A percentile compares a stretch with the other conserved stretches of the same genome.
These are phyloP conservation scores for Mycena floridula DNA, from an alignment of 768 basidiomycete genomes.

Conservation along the genomic window DNA sequence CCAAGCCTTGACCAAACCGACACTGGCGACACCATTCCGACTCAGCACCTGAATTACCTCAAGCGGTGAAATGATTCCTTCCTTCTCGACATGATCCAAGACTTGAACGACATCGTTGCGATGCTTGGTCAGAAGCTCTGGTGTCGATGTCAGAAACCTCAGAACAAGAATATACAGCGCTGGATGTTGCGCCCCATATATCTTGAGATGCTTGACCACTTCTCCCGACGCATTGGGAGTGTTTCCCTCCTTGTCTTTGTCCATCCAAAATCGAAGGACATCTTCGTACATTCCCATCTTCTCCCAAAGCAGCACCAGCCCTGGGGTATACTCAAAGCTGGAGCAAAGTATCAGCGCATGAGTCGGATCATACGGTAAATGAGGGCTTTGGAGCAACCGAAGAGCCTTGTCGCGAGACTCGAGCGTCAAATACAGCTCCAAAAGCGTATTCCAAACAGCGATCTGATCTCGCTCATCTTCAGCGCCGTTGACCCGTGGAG, in stretches of 20 bases:
- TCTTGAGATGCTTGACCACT: constrained; percentile 66
- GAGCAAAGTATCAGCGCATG: constrained; percentile 97
- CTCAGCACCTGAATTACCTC: constrained; percentile 85
- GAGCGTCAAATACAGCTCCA: constrained; percentile 84
- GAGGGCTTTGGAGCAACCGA: constrained; percentile 53
- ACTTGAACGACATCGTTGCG: constrained; percentile 63
- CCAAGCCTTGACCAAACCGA: constrained; percentile 92
- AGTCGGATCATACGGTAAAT: constrained; percentile 75
- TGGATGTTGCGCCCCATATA: constrained; percentile 66
- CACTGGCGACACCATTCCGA: constrained; percentile 83
- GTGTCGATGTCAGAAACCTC: constrained; percentile 81
- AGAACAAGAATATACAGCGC: constrained; percentile 85
- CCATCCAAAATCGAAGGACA: constrained; percentile 90
- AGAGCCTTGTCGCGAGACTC: constrained; percentile 57
- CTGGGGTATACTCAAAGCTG: constrained; percentile 71
- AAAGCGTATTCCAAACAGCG: constrained; percentile 91
- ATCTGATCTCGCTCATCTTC: constrained; percentile 64
- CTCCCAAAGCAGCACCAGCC: constrained; percentile 90
- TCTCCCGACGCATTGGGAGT: constrained; percentile 36
- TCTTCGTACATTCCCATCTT: constrained; percentile 95
- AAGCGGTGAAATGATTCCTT: constrained; percentile 83
- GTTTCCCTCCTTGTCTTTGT: constrained; percentile 42
- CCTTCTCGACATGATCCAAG: constrained; percentile 72
- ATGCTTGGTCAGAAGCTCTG: constrained; percentile 68
- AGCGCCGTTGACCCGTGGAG: constrained; percentile 21